Base-by-base conservation (phyloP, 768 basidiomycete species). In the Naematelia encephala region DNA sequence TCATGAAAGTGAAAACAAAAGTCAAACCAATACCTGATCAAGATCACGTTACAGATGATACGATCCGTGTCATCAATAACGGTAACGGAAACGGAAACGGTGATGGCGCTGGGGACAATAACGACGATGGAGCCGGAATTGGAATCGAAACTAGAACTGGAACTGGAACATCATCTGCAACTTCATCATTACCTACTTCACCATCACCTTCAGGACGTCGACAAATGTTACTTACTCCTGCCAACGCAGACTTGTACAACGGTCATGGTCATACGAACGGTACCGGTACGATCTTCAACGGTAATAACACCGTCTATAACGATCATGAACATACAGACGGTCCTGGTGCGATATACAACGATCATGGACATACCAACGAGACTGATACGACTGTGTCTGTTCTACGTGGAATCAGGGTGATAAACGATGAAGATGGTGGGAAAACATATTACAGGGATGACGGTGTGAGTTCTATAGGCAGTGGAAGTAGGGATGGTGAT, bases 1-100 rank as follows among this genome's bases (percentile, higher is more conserved):
- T 63, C 3, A 29, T 63, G 29, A 63, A 63, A 57, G 54, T 56
- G 57, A 63, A 63, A 27, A 48, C 44, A 8, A 26, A 29, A 39
- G 39, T 19, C 13, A 16, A 39, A 8, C 34, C 34, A 4, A 39
- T 5, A 54, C 5, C 52, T 16, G 52, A 25, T 30, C 39, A 25
- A n/a, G 52, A 29, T 22, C 10, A 5, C 46, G 46, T 39, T 16
- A 16, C 34, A 8, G 34, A 39, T 16, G 34, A 47, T 21, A 19
- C 46, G 46, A 47, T 25, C 19, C n/a, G 46, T 39, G 34, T 39
- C 34, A 39, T 39, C 34, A 16, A 16, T 39, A 39, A 8, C 8
- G 34, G 34, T 8, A 39, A 39, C 16, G 34, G 34, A 8, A 16
- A 8, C 16, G 34, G 34, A 16, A 39, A 39, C 34, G 34, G 34